Conservation (phyloP, 108 stramenopile species). For the Fistulifera pelliculosa region DNA sequence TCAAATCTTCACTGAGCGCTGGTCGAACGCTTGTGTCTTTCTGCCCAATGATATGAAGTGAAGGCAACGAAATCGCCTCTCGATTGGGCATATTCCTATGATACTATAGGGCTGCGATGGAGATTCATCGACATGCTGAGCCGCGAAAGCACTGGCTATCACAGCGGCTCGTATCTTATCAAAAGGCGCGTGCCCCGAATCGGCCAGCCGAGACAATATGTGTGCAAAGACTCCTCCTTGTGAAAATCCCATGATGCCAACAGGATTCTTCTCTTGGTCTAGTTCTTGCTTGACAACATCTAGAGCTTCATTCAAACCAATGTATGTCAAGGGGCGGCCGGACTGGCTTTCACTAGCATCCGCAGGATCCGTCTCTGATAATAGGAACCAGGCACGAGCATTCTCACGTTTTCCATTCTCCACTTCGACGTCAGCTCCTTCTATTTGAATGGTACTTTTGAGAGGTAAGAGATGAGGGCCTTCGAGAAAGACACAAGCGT, state of each 20-base stretch:
- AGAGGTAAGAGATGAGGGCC: conserved; percentile 34
- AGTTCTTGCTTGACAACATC: conserved; percentile 13
- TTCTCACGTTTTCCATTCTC: conserved; percentile 26
- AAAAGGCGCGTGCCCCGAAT: conserved; percentile 7
- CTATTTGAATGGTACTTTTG: conserved; percentile 19
- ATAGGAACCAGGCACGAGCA: conserved; percentile 48
- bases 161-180: conserved; percentile 13
- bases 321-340: conserved; percentile 19
- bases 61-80: conserved; percentile 11
- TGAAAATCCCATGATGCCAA: conserved; percentile 34
- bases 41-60: conserved; percentile 32
- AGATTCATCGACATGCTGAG: conserved; percentile 7
- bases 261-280: background rate
- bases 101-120: background rate
- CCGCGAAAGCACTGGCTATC: conserved; percentile 28
- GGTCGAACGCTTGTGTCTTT: conserved; percentile 30
- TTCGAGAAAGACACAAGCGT: conserved; percentile 33
- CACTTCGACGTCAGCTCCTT: conserved; percentile 15
- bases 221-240: conserved; percentile 46
- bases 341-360: conserved; percentile 19
- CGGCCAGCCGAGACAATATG: conserved; percentile 26
- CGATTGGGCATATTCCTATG: background rate
- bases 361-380: conserved; percentile 19
- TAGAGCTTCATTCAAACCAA: conserved; percentile 34
- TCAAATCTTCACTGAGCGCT: conserved; percentile 12